Evolutionary conservation across 257 asterid species (phyloP), one percentile per base, ranked within the genome.

Genomic region (Rhazya stricta): DNA sequence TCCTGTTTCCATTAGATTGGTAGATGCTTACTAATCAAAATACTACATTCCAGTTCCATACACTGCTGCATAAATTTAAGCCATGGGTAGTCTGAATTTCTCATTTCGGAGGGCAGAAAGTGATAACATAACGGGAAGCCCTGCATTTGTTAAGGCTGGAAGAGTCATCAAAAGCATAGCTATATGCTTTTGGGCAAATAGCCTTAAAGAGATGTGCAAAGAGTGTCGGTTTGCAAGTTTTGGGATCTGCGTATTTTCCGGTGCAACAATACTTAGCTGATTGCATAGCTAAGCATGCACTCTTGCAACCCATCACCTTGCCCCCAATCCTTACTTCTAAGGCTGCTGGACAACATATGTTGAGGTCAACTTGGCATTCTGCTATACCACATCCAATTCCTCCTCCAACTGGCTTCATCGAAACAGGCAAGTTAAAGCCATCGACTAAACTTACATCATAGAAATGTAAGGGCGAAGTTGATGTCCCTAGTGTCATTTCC

Each of bases 181-280:
- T 92, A 65, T 92, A 92, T 1, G 97, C 99, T 76, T 75, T 90
- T 0, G 99, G 99, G 65, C 99, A 94, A n/a, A 94, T 87, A 10
- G 98, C 96, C 87, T 94, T 94, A 15, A 94, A 94, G 67, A 94
- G 79, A 71, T 89, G 78, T 0, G 99, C 87, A 46, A 89, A 92
- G 21, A 92, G 78, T 0, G 98, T 92, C 0, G 98, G 96, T 83
- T 87, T 90, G 79, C 98, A 92, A 2, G 83, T 82, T 16, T 83
- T 83, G 0, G 97, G 97, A 79, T 82, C 83, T 19, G 92, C 76
- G 63, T 79, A 94, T 70, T 84, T 84, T 25, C 97, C 99, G 0
- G 99, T 94, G 86, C 99, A 94, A 74, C 98, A 92, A 54, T 91
- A 92, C 81, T 83, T 92, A 1, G 96, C 91, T 2, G 97, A 94